A percentile compares a stretch with the other conserved stretches of the same genome.
Conservation (phyloP, 78 protist genomes). For the Cavenderia fasciculata region DNA sequence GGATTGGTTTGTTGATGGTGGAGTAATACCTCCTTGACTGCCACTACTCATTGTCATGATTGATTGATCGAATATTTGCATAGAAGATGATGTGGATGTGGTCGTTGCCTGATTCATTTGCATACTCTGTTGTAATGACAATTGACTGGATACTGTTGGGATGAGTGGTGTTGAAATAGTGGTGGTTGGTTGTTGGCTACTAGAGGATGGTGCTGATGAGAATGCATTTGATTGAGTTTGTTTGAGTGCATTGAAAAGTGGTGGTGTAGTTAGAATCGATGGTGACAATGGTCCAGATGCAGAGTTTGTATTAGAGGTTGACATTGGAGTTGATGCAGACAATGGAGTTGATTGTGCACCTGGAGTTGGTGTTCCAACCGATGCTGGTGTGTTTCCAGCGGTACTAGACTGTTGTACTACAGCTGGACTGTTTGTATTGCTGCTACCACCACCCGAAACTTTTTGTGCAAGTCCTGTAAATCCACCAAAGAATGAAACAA, state of each 20-base stretch:
- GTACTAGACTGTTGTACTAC: neutral
- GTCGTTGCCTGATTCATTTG: neutral
- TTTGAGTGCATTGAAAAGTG: neutral
- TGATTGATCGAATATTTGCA: neutral
- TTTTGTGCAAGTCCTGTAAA: slow-evolving; percentile 16
- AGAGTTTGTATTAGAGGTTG: neutral
- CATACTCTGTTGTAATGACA: neutral
- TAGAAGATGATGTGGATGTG: no score
- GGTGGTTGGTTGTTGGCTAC: neutral
- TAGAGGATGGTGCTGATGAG: neutral
- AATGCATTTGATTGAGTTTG: slow-evolving; percentile 1
- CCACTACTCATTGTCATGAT: neutral
- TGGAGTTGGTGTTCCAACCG: neutral
- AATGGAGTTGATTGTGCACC: neutral
- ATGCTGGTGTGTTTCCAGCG: neutral
- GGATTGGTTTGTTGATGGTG: neutral
- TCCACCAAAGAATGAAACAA: slow-evolving; percentile 72
- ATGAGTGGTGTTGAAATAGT: neutral
- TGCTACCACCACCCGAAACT: no score
- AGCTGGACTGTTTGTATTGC: neutral
- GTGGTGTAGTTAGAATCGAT: neutral
- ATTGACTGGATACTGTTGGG: neutral
- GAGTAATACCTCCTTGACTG: neutral
- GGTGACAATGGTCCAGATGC: neutral
- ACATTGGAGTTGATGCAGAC: neutral